phyloP scores from a whole-genome alignment of 2,329 filamentous ascomycete species.

The Venturia pyrina region DNA sequence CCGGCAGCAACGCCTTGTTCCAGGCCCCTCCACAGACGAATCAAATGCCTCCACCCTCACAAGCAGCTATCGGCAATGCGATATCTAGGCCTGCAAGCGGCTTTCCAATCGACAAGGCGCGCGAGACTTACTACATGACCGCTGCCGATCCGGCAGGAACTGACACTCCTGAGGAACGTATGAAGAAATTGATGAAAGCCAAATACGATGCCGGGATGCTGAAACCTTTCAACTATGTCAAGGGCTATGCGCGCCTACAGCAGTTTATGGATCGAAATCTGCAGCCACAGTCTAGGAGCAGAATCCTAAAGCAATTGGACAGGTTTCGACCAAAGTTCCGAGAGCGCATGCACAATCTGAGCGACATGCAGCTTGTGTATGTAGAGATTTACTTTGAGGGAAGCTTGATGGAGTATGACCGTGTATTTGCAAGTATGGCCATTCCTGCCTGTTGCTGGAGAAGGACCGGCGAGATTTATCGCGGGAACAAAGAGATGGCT shows the following conservation, averaged over 20 bases:
- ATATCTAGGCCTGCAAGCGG: conserved; percentile 53
- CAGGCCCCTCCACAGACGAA: not conserved
- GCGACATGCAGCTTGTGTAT: conserved; percentile 85
- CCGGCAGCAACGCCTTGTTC: conserved; percentile 29
- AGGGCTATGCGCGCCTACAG: conserved; percentile 82
- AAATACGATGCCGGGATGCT: conserved; percentile 94
- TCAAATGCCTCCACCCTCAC: conserved; percentile 30
- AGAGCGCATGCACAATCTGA: conserved; percentile 84
- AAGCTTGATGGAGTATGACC: conserved; percentile 94
- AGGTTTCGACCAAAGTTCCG: conserved; percentile 92
- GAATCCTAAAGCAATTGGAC: conserved; percentile 84
- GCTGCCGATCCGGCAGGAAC: conserved; percentile 88
- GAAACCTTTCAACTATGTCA: conserved; percentile 97
- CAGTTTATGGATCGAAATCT: conserved; percentile 89
- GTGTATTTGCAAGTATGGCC: conserved; percentile 97
- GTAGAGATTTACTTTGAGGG: conserved; percentile 99
- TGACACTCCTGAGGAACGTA: conserved; percentile 80
- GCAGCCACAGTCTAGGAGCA: conserved; percentile 70
- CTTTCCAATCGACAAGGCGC: conserved; percentile 57
- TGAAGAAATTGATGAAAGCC: conserved; percentile 86
- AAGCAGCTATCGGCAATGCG: conserved; percentile 39
- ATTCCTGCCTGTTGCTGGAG: conserved; percentile 97
- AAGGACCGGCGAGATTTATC: conserved; percentile 90
- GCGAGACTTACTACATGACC: conserved; percentile 89
- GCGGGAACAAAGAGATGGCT: conserved; percentile 98